Evolutionary conservation across 495 filamentous ascomycete species (phyloP), one percentile per base, ranked within the genome.

Genomic region (Filosporella fistucella): DNA sequence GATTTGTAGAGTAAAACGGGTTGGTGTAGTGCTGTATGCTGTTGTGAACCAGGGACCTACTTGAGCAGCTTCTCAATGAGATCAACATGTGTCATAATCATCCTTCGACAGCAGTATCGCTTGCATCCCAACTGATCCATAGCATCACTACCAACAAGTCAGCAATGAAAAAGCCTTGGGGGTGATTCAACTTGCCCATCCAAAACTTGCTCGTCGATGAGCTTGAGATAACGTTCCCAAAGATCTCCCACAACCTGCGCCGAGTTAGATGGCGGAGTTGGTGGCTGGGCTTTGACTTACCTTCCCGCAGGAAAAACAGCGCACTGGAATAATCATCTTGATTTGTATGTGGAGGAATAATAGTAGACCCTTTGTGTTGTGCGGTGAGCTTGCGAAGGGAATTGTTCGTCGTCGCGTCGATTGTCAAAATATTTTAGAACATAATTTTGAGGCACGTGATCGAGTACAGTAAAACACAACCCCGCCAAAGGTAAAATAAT

Each of bases 71-170:
- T 98, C 76, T 98, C 93, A 53, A 98, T 97, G 43, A 98, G 72
- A 63, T 98, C 93, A 52, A 98, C 94, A 64, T 98, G 93, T n/a
- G 93, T 98, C 89, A 98, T 95, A 58, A 98, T 76, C 93, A 98
- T 98, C 62, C 93, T 82, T 37, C 93, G 86, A 68, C 93, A 98
- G 74, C 93, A 98, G 70, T 97, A 98, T 28, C 93, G 81, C 65
- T 88, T 89, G 70, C 91, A 89, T 24, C 89, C 89, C 8, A 97
- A 81, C 51, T 87, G 72, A 62, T 97, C 90, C 84, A 98, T 91
- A 21, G 91, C 93, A 57, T 95, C 88, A 57, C 89, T 93, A 45
- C 37, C 33, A 17, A 43, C 17, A 6, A 14, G 32, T 41, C 23
- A 44, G n/a, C n/a, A 30, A 43, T 61, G 39, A 58, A 60, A 39